Evolutionary conservation across 768 basidiomycete species (phyloP), one percentile per base, ranked within the genome.

Genomic region (Russula sp.): DNA sequence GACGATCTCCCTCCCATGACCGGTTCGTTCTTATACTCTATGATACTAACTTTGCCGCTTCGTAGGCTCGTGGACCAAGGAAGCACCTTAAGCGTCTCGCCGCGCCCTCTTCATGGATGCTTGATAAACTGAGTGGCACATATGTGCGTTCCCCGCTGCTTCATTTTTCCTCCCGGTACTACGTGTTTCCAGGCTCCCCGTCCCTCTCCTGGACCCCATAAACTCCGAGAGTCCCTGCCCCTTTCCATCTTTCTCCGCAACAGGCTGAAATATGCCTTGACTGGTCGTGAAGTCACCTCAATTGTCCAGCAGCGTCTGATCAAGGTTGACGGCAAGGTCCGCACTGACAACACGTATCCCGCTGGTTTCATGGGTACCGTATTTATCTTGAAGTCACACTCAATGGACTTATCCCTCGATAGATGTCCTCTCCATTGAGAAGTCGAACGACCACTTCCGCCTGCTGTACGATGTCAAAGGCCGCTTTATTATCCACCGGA

Each of bases 391-490:
- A 32, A 38, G 36, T 34, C 26, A 24, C 5, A 18, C 3, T 50
- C 49, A 26, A 46, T 28, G 36, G 26, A 24, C 65, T 52, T 57
- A 40, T 52, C 5, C 20, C 50, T 42, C 61, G 14, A 20, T 49
- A 96, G 96, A 99, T 78, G 96, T 98, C 69, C 84, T 99, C 76
- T 86, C 92, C 65, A 91, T 99, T 68, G 96, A 99, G 79, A 96
- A 97, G 78, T 98, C 96, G 28, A 92, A 89, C 79, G 97, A 99
- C 79, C 89, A 98, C 83, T 99, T 98, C 89, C 96, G 97, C 78
- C 86, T 98, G 65, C 83, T 99, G 49, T 98, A 98, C 84, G 97
- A 98, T 76, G 88, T 98, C 79, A 99, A 99, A 83, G 97, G 97
- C 71, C 97, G 97, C 71, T 99, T 99, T 83, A 91, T 94, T 70